A percentile compares a stretch with the other conserved stretches of the same genome.
These are phyloP conservation scores for Russula ochroleuca DNA, from an alignment of 768 basidiomycete genomes.

Conservation along the genomic window DNA sequence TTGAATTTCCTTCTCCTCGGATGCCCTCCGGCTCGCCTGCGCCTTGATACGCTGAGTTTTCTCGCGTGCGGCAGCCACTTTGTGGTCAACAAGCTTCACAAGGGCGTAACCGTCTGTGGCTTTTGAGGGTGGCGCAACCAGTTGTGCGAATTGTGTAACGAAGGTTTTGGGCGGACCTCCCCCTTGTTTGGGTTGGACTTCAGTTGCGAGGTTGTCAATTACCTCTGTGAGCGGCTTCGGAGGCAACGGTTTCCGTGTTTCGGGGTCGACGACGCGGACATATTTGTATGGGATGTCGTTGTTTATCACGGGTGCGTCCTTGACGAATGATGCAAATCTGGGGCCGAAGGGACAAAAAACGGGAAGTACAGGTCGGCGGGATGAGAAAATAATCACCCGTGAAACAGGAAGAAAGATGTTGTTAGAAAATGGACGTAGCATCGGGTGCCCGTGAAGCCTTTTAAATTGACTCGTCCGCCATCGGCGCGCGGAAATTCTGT, in stretches of 20 bases:
- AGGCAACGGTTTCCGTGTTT: slow-evolving; percentile 21
- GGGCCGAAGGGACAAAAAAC: background rate
- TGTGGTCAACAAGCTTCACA: slow-evolving; percentile 20
- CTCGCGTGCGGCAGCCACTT: slow-evolving; percentile 18
- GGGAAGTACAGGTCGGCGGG: background rate
- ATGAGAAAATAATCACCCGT: background rate
- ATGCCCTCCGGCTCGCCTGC: slow-evolving; percentile 17
- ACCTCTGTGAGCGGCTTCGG: slow-evolving; percentile 21
- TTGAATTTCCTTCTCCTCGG: slow-evolving; percentile 37
- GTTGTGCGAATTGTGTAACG: slow-evolving; percentile 20
- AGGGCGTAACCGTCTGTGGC: slow-evolving; percentile 26
- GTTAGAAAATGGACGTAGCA: slow-evolving; percentile 9
- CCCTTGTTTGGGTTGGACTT: background rate
- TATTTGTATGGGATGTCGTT: slow-evolving; percentile 21
- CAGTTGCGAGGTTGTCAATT: slow-evolving; percentile 15
- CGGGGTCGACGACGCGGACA: slow-evolving; percentile 27
- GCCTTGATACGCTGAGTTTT: slow-evolving; percentile 15
- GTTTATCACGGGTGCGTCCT: slow-evolving; percentile 21
- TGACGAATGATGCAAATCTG: slow-evolving; percentile 14
- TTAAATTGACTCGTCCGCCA: background rate
- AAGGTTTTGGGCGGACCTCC: background rate
- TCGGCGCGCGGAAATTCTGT: background rate
- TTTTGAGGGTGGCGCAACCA: slow-evolving; percentile 25
- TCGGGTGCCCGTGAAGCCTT: background rate
- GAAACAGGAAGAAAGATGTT: background rate